Evolutionary conservation across 2,329 filamentous ascomycete species (phyloP).

Genomic region (Colletotrichum simmondsii): DNA sequence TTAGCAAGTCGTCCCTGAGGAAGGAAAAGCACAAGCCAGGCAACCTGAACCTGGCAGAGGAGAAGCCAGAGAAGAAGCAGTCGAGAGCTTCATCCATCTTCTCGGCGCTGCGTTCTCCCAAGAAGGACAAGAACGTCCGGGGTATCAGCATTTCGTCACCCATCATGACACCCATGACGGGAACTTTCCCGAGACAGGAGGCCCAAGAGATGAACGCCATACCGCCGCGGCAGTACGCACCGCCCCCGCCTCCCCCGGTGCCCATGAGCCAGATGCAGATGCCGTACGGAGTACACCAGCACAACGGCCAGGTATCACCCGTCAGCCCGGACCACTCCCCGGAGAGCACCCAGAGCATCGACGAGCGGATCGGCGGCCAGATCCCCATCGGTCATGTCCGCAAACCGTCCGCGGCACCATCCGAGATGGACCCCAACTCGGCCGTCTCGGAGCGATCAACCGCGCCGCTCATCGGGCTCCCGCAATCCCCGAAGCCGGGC

Average conservation of each 20-base stretch:
- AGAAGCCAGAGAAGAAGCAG: conserved; percentile 57
- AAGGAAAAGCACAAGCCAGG: conserved; percentile 61
- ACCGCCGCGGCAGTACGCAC: conserved; percentile 67
- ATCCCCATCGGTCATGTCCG: conserved; percentile 48
- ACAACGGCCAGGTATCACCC: conserved; percentile 51
- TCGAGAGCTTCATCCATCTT: conserved; percentile 70
- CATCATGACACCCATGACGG: conserved; percentile 72
- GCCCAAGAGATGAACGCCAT: conserved; percentile 68
- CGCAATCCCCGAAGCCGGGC: conserved; percentile 54
- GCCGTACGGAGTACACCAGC: conserved; percentile 46
- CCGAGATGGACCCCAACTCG: conserved; percentile 60
- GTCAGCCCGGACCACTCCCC: conserved; percentile 60
- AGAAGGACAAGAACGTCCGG: conserved; percentile 62
- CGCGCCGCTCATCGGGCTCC: conserved; percentile 62
- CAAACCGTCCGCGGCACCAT: conserved; percentile 47
- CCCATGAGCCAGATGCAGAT: conserved; percentile 59
- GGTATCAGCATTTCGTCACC: conserved; percentile 72
- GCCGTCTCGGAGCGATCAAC: conserved; percentile 63
- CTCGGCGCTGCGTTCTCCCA: conserved; percentile 71
- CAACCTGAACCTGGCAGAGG: conserved; percentile 57
- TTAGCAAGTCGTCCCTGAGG: conserved; percentile 45
- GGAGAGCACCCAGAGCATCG: conserved; percentile 63
- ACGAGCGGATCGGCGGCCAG: conserved; percentile 63
- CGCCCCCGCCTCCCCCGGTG: conserved; percentile 66
- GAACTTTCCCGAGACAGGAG: conserved; percentile 66